Evolutionary conservation across 306 rosid species (phyloP).

Genomic region (Cucumis melo): DNA sequence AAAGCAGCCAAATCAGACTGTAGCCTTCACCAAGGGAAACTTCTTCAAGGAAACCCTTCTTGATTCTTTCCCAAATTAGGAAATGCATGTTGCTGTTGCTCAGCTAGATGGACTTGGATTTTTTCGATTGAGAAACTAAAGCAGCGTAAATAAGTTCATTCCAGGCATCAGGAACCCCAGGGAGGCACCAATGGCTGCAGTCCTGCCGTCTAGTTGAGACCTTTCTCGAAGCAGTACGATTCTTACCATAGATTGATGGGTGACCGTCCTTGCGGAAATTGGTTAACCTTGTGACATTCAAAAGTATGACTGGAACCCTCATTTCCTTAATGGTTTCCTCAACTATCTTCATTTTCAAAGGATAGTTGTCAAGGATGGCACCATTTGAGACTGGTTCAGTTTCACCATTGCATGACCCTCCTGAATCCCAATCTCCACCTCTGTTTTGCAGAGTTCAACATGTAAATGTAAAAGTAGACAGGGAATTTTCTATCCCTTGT

Average conservation of each 20-base stretch:
- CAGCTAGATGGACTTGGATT: constrained; percentile 8
- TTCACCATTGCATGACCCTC: constrained; percentile 93
- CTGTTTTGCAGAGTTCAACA: constrained; percentile 26
- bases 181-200: constrained; percentile 97
- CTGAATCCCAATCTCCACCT: constrained; percentile 99
- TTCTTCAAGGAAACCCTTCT: background rate
- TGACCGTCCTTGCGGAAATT: constrained; percentile 94
- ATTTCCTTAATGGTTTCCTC: constrained; percentile 57
- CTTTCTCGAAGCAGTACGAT: constrained; percentile 18
- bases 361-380: constrained; percentile 59
- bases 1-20: background rate
- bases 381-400: constrained; percentile 56
- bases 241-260: constrained; percentile 63
- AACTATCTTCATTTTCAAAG: constrained; percentile 82
- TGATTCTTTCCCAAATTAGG: background rate
- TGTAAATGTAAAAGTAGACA: background rate
- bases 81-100: background rate
- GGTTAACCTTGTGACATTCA: constrained; percentile 81
- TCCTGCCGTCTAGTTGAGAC: constrained; percentile 55
- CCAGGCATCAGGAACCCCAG: constrained; percentile 95
- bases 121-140: constrained; percentile 30
- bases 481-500: background rate
- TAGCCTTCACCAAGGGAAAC: background rate
- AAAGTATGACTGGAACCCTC: constrained; percentile 56
- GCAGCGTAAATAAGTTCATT: constrained; percentile 78